Evolutionary conservation across 2,329 filamentous ascomycete species (phyloP).

Genomic region (Fusarium veterinarium): DNA sequence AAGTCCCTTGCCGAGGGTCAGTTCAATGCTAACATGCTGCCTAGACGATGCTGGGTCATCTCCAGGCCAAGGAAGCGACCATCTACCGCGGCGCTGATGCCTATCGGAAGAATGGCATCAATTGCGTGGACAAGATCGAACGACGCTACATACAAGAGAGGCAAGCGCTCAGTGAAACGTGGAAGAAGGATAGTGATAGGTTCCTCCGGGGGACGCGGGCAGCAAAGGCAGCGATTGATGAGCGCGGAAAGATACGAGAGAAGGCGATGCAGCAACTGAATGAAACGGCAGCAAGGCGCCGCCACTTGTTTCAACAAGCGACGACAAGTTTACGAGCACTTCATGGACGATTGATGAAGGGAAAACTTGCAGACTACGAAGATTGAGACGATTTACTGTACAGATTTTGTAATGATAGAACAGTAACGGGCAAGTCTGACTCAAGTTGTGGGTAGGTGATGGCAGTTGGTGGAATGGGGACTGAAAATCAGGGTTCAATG

Average conservation of each 20-base stretch:
- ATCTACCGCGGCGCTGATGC: constrained; percentile 32
- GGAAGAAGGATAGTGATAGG: constrained; percentile 29
- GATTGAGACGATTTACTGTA: not conserved
- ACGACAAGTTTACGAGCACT: constrained; percentile 38
- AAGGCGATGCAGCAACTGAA: constrained; percentile 15
- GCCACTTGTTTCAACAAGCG: constrained; percentile 30
- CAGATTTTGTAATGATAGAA: not conserved
- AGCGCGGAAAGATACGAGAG: constrained; percentile 2
- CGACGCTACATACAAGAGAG: constrained; percentile 38
- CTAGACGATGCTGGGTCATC: constrained; percentile 41
- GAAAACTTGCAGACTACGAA: not conserved
- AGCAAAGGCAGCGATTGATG: constrained; percentile 19
- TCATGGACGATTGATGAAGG: constrained; percentile 32
- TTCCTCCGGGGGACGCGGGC: constrained; percentile 29
- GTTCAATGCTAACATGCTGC: constrained; percentile 22
- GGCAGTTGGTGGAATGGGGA: not conserved
- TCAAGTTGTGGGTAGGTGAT: not conserved
- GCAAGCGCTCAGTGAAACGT: constrained; percentile 16
- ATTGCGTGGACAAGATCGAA: constrained; percentile 40
- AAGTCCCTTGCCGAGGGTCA: not conserved
- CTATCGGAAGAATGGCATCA: constrained; percentile 37
- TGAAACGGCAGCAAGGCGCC: constrained; percentile 24
- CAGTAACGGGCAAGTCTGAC: not conserved
- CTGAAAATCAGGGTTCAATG: constrained; percentile 35
- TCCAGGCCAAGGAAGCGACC: constrained; percentile 38